Base-by-base conservation (phyloP, 2,329 filamentous ascomycete species). In the Aureobasidium sp. region DNA sequence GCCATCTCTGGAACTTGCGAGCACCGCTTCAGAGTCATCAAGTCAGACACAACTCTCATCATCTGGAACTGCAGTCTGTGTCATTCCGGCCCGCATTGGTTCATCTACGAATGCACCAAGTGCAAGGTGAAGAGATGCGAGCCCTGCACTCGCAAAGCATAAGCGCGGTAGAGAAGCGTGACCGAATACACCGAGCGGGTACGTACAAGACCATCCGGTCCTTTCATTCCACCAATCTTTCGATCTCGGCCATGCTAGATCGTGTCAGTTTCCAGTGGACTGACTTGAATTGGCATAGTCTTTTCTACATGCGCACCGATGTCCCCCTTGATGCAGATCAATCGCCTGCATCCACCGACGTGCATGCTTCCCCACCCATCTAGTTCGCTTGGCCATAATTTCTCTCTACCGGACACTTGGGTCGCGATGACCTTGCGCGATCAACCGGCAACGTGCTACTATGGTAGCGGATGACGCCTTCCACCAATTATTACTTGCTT, bases 31-130 rank as follows among this genome's bases (percentile, higher is more conserved):
- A 76, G 77, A 66, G 73, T 79, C 70, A 78, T 81, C 75, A 81
- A 81, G 68, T 79, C 77, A 25, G 77, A 80, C 69, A 80, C 77
- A 15, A 79, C 76, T 5, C 71, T 81, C 65, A 75, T 81, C 63
- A 72, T 79, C 62, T 81, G 79, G 79, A 79, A 79, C 62, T 81
- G 79, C 75, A 78, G 79, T 68, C 69, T 77, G 67, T 81, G 79
- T 70, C 78, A 80, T 67, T 78, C 76, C 1, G 78, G 78, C 5
- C 78, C 78, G 20, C 77, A 81, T 69, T 79, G 76, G 71, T 78
- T 73, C 71, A 81, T 81, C 70, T 81, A 73, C 67, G 78, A 81
- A 67, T 81, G 79, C 70, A 66, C 73, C 48, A 74, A 76, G 61
- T 81, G 79, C 76, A 81, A 80, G 70, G 70, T 80, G 63, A 80